phyloP scores from a whole-genome alignment of 23 red algal genomes.

The Gracilariopsis chorda region DNA sequence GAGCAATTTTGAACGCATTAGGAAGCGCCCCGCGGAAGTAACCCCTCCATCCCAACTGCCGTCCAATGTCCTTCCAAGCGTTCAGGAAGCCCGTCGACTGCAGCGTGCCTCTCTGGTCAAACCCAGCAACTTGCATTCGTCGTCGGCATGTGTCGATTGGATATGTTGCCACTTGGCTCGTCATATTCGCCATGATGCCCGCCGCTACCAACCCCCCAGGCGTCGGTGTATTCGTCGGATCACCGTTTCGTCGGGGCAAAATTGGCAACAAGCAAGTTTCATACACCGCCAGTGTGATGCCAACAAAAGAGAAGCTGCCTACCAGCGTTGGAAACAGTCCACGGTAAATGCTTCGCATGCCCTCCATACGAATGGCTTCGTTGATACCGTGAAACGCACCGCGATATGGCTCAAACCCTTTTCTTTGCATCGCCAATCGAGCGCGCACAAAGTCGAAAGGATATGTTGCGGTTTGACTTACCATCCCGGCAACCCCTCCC shows the following conservation, averaged over 20 bases:
- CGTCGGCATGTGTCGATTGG: constrained; percentile 93
- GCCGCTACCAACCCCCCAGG: constrained; percentile 41
- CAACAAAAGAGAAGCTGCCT: constrained; percentile 87
- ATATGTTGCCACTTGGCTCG: constrained; percentile 80
- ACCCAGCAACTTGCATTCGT: constrained; percentile 87
- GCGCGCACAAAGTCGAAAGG: constrained; percentile 83
- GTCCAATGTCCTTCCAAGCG: constrained; percentile 40
- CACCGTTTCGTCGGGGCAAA: constrained; percentile 52
- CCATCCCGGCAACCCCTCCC: constrained; percentile 72
- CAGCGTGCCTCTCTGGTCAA: constrained; percentile 11
- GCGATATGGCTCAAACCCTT: constrained; percentile 63
- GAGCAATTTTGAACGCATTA: constrained; percentile 78
- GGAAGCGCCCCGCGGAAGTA: constrained; percentile 80
- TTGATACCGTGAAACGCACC: constrained; percentile 74
- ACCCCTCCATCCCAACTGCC: constrained; percentile 68
- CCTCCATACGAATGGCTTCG: constrained; percentile 49
- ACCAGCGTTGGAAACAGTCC: constrained; percentile 77
- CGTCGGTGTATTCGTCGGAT: constrained; percentile 62
- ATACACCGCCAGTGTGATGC: constrained; percentile 88
- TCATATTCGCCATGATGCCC: constrained; percentile 64
- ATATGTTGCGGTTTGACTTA: constrained; percentile 65
- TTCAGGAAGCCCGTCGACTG: neutral
- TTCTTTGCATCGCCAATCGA: constrained; percentile 73
- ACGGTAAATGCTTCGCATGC: constrained; percentile 63
- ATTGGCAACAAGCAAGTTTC: constrained; percentile 74